Evolutionary conservation across 768 basidiomycete species (phyloP).

Genomic region (Suillus variegatus): DNA sequence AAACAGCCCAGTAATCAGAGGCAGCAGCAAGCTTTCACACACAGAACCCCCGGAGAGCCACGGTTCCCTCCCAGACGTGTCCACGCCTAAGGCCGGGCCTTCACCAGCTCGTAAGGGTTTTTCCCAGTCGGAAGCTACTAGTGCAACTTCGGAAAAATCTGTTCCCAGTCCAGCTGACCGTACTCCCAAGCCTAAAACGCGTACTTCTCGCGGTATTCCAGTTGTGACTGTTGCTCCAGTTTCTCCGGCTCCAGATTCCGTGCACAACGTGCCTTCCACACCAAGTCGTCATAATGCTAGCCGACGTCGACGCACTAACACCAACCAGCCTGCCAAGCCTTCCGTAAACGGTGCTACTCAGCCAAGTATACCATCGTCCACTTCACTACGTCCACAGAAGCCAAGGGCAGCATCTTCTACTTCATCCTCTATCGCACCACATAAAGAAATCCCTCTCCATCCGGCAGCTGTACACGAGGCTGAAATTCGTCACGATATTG

Average conservation of each 20-base stretch:
- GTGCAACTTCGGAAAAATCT: conserved; percentile 24
- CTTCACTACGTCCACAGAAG: conserved; percentile 36
- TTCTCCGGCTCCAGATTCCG: conserved; percentile 20
- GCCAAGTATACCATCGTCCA: conserved; percentile 19
- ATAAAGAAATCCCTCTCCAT: conserved; percentile 65
- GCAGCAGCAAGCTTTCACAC: conserved; percentile 18
- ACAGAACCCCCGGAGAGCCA: conserved; percentile 21
- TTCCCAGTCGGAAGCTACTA: conserved; percentile 19
- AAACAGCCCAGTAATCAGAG: conserved; percentile 22
- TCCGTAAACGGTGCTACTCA: conserved; percentile 17
- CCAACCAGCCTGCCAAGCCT: conserved; percentile 39
- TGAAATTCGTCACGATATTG: conserved; percentile 64
- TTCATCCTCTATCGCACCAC: conserved; percentile 29
- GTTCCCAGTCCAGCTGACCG: conserved; percentile 24
- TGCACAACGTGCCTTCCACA: conserved; percentile 28
- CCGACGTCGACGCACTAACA: conserved; percentile 51
- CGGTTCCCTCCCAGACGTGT: conserved; percentile 21
- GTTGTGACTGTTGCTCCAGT: conserved; percentile 21
- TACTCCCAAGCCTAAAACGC: conserved; percentile 22
- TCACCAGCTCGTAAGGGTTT: conserved; percentile 19
- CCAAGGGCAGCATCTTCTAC: conserved; percentile 23
- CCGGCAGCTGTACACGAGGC: conserved; percentile 38
- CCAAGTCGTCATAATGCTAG: conserved; percentile 45
- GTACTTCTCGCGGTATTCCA: conserved; percentile 23
- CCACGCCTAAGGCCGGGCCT: conserved; percentile 15